A percentile compares a stretch with the other conserved stretches of the same genome.
phyloP scores from a whole-genome alignment of 352 stramenopile genomes.

The Poterioochromonas sp. region DNA sequence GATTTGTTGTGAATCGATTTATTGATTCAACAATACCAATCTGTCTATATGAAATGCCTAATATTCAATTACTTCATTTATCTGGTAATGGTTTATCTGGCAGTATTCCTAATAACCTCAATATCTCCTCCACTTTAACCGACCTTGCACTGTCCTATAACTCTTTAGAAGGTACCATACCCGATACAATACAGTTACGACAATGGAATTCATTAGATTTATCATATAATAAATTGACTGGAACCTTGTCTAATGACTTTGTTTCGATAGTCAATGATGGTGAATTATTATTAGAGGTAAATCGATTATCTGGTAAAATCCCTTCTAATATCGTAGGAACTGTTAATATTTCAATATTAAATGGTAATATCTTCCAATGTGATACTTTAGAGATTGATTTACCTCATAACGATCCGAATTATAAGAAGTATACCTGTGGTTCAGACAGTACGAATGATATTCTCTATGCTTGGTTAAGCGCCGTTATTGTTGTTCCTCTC shows the following conservation, averaged over 20 bases:
- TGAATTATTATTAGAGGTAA: background rate
- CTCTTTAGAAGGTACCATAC: background rate
- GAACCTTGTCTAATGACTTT: background rate
- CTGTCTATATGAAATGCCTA: background rate
- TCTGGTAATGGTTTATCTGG: conserved; percentile 14
- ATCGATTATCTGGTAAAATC: conserved; percentile 20
- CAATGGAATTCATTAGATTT: background rate
- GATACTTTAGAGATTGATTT: background rate
- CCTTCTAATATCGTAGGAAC: background rate
- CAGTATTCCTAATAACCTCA: background rate
- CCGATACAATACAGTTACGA: background rate
- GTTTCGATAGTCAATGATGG: too few relatives aligned
- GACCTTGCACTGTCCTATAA: conserved; percentile 9
- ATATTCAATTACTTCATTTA: conserved; percentile 1
- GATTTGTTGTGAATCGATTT: background rate
- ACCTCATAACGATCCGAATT: background rate
- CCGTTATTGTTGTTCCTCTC: too few relatives aligned
- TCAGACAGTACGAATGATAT: too few relatives aligned
- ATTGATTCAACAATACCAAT: background rate
- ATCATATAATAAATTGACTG: background rate
- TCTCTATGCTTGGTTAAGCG: too few relatives aligned
- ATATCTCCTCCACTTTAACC: background rate
- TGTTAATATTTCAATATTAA: background rate
- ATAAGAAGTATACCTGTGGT: background rate
- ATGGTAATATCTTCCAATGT: conserved; percentile 12